Conservation (phyloP, 2,329 filamentous ascomycete genomes). For the Alternaria novae-zelandiae region DNA sequence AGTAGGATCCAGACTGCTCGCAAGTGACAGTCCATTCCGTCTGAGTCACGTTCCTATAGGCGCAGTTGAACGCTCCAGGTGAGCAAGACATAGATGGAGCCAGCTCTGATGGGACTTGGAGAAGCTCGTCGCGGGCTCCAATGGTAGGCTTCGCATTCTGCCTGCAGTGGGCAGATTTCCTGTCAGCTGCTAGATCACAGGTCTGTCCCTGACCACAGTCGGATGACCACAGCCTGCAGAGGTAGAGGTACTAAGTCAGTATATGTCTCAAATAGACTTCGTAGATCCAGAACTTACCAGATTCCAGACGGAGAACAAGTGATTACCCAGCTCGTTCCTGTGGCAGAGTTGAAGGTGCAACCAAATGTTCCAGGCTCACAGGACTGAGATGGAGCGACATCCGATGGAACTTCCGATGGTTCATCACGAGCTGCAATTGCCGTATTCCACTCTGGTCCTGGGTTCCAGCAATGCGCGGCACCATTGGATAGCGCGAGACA, state of each 20-base stretch:
- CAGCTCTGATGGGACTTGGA: background rate
- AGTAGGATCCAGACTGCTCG: background rate
- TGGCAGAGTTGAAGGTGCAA: background rate
- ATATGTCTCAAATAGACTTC: background rate
- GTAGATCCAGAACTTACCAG: background rate
- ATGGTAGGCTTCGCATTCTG: background rate
- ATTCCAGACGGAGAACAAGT: background rate
- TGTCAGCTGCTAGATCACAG: background rate
- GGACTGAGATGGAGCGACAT: background rate
- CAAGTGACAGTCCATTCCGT: slow-evolving; percentile 2
- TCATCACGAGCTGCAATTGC: background rate
- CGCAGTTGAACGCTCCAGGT: slow-evolving; percentile 1
- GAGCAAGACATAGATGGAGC: background rate
- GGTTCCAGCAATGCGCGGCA: slow-evolving; percentile 2
- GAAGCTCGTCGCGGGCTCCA: background rate
- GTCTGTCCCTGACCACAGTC: background rate
- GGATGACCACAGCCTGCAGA: background rate
- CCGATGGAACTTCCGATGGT: background rate
- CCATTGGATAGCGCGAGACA: background rate
- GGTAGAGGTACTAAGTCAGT: background rate
- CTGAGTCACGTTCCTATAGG: background rate
- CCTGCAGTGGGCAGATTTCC: background rate
- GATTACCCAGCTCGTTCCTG: background rate
- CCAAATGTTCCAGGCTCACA: background rate
- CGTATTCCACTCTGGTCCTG: background rate